phyloP scores from a whole-genome alignment of 169 alveolate genomes.

The Cryptosporidium sp. region DNA sequence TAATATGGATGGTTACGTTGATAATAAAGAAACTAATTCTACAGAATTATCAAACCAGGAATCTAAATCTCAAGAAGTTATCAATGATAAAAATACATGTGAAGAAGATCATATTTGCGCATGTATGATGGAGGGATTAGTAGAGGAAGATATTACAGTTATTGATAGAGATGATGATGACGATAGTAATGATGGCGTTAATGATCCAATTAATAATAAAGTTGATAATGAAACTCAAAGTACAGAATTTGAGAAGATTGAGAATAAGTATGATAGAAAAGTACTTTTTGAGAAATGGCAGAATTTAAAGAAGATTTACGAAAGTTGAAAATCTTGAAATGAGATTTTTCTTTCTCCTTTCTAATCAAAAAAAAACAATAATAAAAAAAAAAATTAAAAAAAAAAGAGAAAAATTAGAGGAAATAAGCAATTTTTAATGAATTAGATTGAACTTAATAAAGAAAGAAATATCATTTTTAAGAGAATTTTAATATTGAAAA shows the following conservation, averaged over 20 bases:
- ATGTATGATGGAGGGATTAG: slow-evolving; percentile 28
- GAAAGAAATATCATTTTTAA: too few species aligned
- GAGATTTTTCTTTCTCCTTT: background rate
- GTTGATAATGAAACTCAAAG: background rate
- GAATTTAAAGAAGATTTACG: slow-evolving; percentile 10
- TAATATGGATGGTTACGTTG: slow-evolving; percentile 24
- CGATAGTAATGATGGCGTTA: background rate
- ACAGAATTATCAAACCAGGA: background rate
- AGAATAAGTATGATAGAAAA: background rate
- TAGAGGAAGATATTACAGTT: slow-evolving; percentile 46
- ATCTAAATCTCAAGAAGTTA: background rate
- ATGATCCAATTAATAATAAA: background rate
- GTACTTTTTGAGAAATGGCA: slow-evolving; percentile 17
- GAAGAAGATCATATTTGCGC: background rate
- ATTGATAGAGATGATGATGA: slow-evolving; percentile 24
- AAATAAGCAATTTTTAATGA: background rate
- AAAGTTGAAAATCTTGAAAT: background rate
- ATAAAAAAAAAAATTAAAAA: background rate
- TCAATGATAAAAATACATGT: background rate
- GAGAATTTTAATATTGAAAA: too few species aligned
- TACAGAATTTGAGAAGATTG: background rate
- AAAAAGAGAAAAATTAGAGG: background rate
- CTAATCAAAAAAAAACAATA: background rate
- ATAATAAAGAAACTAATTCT: background rate
- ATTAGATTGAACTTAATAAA: too few species aligned